A percentile compares a stretch with the other conserved stretches of the same genome.
phyloP scores from a whole-genome alignment of 345 rosid genomes.

The Populus ilicifolia region DNA sequence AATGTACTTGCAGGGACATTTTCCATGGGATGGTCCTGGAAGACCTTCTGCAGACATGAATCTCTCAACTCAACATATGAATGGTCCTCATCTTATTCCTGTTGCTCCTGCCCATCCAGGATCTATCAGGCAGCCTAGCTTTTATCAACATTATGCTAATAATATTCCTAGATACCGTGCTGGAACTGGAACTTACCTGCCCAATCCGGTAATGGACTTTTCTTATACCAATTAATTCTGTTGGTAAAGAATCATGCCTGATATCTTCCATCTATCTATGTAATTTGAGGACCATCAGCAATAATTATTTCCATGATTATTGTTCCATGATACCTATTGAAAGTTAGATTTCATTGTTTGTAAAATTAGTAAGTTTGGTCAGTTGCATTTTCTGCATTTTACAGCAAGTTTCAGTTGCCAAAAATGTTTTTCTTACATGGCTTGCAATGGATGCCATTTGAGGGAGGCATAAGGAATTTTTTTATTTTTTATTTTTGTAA shows the following conservation, averaged over 20 bases:
- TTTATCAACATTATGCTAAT: conserved; percentile 12
- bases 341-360: background rate
- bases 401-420: background rate
- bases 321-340: background rate
- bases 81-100: conserved; percentile 11
- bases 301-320: background rate
- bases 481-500: background rate
- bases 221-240: background rate
- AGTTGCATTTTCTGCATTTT: background rate
- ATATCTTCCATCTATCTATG: background rate
- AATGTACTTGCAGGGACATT: conserved; percentile 5
- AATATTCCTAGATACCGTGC: conserved; percentile 15
- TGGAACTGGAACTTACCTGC: conserved; percentile 26
- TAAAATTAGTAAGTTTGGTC: background rate
- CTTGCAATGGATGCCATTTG: background rate
- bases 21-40: conserved; percentile 19
- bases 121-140: conserved; percentile 8
- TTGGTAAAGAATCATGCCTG: background rate
- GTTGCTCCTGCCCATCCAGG: conserved; percentile 7
- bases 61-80: conserved; percentile 10
- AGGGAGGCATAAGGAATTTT: background rate
- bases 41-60: conserved; percentile 13
- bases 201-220: conserved; percentile 19
- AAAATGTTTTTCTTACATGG: background rate
- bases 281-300: background rate